Evolutionary conservation across 306 rosid species (phyloP).

Genomic region (Fragaria iinumae): DNA sequence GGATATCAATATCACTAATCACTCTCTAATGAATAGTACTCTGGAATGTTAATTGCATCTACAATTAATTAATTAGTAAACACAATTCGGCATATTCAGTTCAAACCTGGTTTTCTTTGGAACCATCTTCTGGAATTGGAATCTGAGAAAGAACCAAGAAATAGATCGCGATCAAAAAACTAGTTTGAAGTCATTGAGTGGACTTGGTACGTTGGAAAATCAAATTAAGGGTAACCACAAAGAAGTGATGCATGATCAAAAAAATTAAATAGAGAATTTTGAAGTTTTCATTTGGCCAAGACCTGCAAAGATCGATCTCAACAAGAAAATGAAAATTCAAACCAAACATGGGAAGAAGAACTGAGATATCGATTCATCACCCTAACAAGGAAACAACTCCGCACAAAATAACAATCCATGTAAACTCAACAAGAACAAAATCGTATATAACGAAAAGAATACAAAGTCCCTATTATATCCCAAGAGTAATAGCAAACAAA

Average conservation of each 20-base stretch:
- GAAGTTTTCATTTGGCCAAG: not conserved
- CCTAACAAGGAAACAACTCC: not conserved
- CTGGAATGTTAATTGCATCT: too few relatives aligned
- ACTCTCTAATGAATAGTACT: too few relatives aligned
- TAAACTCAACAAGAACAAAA: not conserved
- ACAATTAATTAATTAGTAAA: not conserved
- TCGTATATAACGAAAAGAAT: too few relatives aligned
- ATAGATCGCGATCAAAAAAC: too few relatives aligned
- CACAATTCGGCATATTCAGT: not conserved
- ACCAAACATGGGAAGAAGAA: not conserved
- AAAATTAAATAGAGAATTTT: too few relatives aligned
- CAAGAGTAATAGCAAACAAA: too few relatives aligned
- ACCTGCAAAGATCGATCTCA: not conserved
- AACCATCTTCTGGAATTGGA: constrained; percentile 1
- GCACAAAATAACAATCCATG: not conserved
- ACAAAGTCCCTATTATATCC: too few relatives aligned
- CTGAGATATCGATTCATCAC: not conserved
- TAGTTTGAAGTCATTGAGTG: not conserved
- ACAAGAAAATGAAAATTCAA: not conserved
- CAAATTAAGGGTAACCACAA: not conserved
- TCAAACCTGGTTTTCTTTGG: not conserved
- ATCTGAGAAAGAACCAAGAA: not conserved
- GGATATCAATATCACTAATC: too few relatives aligned
- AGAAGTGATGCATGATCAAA: not conserved
- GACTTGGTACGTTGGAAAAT: not conserved